Conservation (phyloP, 2,329 filamentous ascomycete genomes). For the Fusarium gaditjirri region DNA sequence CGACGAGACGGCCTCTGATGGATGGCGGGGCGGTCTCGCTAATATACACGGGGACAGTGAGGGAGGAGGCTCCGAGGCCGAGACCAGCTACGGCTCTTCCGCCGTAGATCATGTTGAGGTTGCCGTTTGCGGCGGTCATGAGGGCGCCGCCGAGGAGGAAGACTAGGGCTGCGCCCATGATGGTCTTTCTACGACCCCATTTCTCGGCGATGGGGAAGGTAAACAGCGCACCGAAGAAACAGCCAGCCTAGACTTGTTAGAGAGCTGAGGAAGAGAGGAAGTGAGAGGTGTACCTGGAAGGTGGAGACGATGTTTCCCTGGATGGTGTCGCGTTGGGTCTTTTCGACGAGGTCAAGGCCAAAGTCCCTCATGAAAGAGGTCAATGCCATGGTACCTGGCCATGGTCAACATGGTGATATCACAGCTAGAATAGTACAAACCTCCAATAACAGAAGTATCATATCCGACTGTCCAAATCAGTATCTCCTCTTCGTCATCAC, state of each 20-base stretch:
- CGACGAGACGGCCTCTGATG: constrained; percentile 62
- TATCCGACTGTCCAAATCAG: constrained; percentile 47
- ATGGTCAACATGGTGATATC: fast-evolving
- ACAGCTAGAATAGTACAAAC: fast-evolving
- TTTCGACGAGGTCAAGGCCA: constrained; percentile 42
- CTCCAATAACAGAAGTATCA: constrained; percentile 53
- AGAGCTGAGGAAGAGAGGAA: fast-evolving
- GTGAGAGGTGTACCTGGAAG: constrained; percentile 39
- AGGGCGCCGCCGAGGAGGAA: constrained; percentile 53
- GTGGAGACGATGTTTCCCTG: constrained; percentile 54
- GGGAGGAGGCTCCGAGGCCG: constrained; percentile 62
- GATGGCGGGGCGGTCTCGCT: constrained; percentile 58
- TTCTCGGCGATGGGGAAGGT: constrained; percentile 60
- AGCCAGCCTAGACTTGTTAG: constrained; percentile 48
- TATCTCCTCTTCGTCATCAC: fast-evolving
- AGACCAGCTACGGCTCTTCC: constrained; percentile 63
- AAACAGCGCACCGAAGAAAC: constrained; percentile 53
- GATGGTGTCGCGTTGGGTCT: constrained; percentile 46
- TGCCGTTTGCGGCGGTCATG: constrained; percentile 49
- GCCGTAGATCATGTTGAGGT: constrained; percentile 54
- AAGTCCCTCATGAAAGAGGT: constrained; percentile 52
- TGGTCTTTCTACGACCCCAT: constrained; percentile 58
- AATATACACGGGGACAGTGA: constrained; percentile 59
- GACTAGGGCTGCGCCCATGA: constrained; percentile 56
- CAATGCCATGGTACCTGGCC: constrained; percentile 49